Percentiles rank a stretch among this genome's conserved stretches.
These are phyloP conservation scores for Lophiotrema nucula DNA, from an alignment of 495 filamentous ascomycete species.

Conservation along the genomic window DNA sequence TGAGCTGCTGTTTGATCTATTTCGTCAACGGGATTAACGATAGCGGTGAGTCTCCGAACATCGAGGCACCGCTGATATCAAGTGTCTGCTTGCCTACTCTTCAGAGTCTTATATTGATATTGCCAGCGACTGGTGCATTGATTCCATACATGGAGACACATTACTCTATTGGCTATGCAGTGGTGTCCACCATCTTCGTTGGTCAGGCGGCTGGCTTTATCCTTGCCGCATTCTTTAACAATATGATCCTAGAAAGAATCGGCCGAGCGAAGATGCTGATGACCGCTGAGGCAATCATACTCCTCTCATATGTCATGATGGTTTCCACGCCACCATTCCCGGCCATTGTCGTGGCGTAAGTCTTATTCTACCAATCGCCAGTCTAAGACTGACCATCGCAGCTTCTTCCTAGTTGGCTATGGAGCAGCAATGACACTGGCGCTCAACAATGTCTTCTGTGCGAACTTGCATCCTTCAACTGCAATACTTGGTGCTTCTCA, in stretches of 20 bases:
- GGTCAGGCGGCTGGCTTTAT: slow-evolving; percentile 77
- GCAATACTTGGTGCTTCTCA: slow-evolving; percentile 63
- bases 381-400: slow-evolving; percentile 40
- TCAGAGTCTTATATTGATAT: slow-evolving; percentile 36
- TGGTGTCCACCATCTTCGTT: slow-evolving; percentile 78
- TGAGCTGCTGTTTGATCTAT: slow-evolving; percentile 47
- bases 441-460: slow-evolving; percentile 72
- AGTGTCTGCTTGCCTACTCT: neutral
- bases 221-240: slow-evolving; percentile 63
- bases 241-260: slow-evolving; percentile 53
- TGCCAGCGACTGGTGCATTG: slow-evolving; percentile 62
- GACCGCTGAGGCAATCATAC: slow-evolving; percentile 49
- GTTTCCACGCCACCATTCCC: slow-evolving; percentile 67
- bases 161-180: slow-evolving; percentile 69
- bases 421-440: slow-evolving; percentile 67
- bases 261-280: slow-evolving; percentile 64
- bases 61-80: neutral
- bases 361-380: neutral
- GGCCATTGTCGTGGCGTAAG: slow-evolving; percentile 54
- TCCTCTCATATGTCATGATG: slow-evolving; percentile 62
- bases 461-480: slow-evolving; percentile 63
- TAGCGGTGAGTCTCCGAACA: slow-evolving; percentile 34
- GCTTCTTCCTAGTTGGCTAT: slow-evolving; percentile 61
- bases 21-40: slow-evolving; percentile 49
- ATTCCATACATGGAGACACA: slow-evolving; percentile 73